phyloP scores from a whole-genome alignment of 495 filamentous ascomycete species.

The Xylaria intraflava region DNA sequence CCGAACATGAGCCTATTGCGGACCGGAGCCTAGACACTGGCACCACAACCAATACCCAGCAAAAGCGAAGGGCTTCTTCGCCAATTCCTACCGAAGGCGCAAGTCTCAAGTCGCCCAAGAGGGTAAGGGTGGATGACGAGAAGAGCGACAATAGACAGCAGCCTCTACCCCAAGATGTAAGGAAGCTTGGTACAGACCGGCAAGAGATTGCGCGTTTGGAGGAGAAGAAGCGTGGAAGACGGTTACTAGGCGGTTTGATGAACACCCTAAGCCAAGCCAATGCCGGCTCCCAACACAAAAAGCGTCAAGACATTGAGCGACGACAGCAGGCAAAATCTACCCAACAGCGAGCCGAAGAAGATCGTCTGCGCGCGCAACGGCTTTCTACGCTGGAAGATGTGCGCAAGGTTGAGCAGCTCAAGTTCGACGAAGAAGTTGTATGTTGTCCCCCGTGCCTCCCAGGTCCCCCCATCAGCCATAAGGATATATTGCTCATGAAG shows the following conservation, averaged over 20 bases:
- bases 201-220: constrained; percentile 53
- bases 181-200: constrained; percentile 23
- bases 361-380: constrained; percentile 56
- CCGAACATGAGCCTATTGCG: constrained; percentile 6
- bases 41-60: background rate
- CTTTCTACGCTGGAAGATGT: constrained; percentile 53
- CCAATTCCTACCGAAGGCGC: constrained; percentile 9
- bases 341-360: constrained; percentile 59
- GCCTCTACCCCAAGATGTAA: constrained; percentile 27
- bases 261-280: constrained; percentile 80
- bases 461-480: background rate
- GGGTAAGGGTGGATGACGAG: constrained; percentile 21
- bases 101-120: constrained; percentile 22
- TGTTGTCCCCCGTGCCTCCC: constrained; percentile 23
- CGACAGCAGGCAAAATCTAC: constrained; percentile 79
- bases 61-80: constrained; percentile 25
- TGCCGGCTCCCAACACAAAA: constrained; percentile 59
- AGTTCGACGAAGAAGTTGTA: constrained; percentile 75
- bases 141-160: constrained; percentile 19
- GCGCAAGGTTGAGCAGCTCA: constrained; percentile 62
- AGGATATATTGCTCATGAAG: constrained; percentile 20
- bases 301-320: constrained; percentile 81
- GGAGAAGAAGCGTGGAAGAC: constrained; percentile 79
- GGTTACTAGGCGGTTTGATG: constrained; percentile 83
- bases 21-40: background rate